These are phyloP conservation scores for Capronia coronata DNA, from an alignment of 2,329 filamentous ascomycete species.

Conservation along the genomic window DNA sequence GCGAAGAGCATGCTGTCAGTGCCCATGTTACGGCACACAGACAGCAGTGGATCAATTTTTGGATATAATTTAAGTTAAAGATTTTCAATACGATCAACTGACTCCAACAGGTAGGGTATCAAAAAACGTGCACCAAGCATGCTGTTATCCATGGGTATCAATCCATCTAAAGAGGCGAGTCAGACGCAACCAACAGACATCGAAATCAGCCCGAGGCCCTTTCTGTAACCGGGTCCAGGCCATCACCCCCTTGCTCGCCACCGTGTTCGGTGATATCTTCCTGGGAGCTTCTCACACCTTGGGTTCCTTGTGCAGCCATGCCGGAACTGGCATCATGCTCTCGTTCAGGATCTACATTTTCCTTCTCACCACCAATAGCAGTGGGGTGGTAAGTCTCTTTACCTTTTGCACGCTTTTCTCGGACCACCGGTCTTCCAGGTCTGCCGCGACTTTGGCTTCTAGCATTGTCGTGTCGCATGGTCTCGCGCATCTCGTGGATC, in stretches of 20 bases:
- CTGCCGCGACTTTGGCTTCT: slow-evolving; percentile 14
- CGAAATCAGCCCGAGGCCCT: neutral
- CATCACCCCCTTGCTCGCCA: neutral
- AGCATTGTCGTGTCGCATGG: slow-evolving; percentile 33
- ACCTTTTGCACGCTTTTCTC: slow-evolving; percentile 8
- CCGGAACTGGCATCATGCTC: neutral
- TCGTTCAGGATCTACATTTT: neutral
- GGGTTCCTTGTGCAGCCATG: neutral
- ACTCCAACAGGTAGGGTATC: neutral
- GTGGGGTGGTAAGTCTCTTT: slow-evolving; percentile 14
- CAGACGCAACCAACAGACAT: neutral
- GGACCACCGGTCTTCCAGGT: slow-evolving; percentile 1
- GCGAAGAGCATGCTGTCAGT: too few species aligned
- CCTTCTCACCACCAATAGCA: slow-evolving; percentile 10
- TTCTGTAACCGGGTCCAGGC: neutral
- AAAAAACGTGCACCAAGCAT: neutral
- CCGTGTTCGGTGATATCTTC: neutral
- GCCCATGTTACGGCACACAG: too few species aligned
- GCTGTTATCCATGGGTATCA: neutral
- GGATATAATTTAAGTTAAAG: too few species aligned
- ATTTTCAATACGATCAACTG: too few species aligned
- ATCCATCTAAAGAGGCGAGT: neutral
- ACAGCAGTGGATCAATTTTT: too few species aligned
- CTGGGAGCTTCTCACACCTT: neutral
- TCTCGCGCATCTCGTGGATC: slow-evolving; percentile 68